Evolutionary conservation across 306 rosid species (phyloP).

Genomic region (Prosopis cineraria): DNA sequence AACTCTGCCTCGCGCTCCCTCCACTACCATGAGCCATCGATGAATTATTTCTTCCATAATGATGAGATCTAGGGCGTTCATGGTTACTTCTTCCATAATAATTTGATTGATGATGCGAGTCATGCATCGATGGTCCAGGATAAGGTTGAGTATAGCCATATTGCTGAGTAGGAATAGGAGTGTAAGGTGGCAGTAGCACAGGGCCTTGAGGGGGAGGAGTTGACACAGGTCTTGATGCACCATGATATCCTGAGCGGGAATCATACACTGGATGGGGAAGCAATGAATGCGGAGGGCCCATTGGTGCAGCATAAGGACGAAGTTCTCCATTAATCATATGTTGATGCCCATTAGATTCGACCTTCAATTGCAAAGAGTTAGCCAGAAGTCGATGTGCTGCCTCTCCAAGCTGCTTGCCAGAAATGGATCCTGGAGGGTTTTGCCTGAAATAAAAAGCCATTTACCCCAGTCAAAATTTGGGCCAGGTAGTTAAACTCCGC

Average conservation of each 20-base stretch:
- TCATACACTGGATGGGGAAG: slow-evolving; percentile 40
- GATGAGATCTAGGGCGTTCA: slow-evolving; percentile 43
- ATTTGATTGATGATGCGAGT: slow-evolving; percentile 41
- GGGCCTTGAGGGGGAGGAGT: slow-evolving; percentile 39
- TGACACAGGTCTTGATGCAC: slow-evolving; percentile 39
- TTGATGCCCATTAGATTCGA: slow-evolving; percentile 41
- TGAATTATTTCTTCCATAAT: slow-evolving; percentile 49
- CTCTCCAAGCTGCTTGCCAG: slow-evolving; percentile 70
- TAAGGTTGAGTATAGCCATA: slow-evolving; percentile 45
- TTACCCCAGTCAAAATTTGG: slow-evolving; percentile 6
- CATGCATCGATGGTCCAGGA: slow-evolving; percentile 4
- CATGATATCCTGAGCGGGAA: slow-evolving; percentile 38
- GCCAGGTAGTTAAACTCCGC: slow-evolving; percentile 3
- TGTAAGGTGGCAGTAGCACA: slow-evolving; percentile 33
- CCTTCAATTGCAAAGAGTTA: slow-evolving; percentile 60
- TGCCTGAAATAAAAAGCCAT: slow-evolving; percentile 51
- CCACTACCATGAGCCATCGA: slow-evolving; percentile 35
- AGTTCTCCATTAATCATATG: slow-evolving; percentile 39
- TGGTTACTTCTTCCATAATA: slow-evolving; percentile 52
- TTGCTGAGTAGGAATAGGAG: slow-evolving; percentile 34
- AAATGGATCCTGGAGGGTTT: slow-evolving; percentile 58
- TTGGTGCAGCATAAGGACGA: slow-evolving; percentile 35
- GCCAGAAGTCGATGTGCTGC: slow-evolving; percentile 69
- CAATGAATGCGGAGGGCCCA: slow-evolving; percentile 34
- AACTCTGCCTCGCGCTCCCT: slow-evolving; percentile 38